Conservation (phyloP, 148 eudicot genomes). For the Salicornia ramosissima region DNA sequence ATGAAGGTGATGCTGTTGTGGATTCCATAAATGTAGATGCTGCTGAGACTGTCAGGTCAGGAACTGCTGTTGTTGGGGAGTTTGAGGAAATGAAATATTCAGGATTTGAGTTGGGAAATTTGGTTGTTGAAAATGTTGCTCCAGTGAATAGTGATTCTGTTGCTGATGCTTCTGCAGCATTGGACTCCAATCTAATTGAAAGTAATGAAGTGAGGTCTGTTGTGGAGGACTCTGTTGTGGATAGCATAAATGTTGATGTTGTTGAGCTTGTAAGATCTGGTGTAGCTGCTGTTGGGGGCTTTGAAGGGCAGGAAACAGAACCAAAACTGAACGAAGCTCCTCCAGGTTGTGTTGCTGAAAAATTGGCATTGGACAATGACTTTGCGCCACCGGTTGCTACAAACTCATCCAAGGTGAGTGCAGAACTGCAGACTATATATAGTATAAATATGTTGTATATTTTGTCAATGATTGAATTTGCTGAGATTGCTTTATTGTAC, state of each 20-base stretch:
- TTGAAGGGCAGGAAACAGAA: not conserved
- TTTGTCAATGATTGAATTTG: constrained; percentile 7
- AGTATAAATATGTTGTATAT: constrained; percentile 11
- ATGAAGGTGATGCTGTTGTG: constrained; percentile 41
- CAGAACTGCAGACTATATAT: no score
- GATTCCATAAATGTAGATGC: constrained; percentile 38
- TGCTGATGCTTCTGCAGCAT: constrained; percentile 18
- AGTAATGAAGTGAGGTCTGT: constrained; percentile 12
- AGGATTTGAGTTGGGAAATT: constrained; percentile 6
- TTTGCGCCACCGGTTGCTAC: constrained; percentile 20
- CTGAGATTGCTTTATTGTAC: constrained; percentile 20
- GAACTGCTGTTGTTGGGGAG: constrained; percentile 36
- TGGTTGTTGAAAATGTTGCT: constrained; percentile 22
- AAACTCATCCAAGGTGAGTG: constrained; percentile 29
- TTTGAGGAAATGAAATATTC: constrained; percentile 18
- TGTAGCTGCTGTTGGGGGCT: constrained; percentile 37
- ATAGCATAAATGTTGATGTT: constrained; percentile 23
- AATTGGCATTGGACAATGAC: constrained; percentile 24
- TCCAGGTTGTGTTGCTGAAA: constrained; percentile 11
- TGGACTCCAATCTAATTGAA: constrained; percentile 24
- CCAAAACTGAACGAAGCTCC: constrained; percentile 13
- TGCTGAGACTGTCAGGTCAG: constrained; percentile 32
- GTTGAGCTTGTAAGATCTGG: constrained; percentile 33
- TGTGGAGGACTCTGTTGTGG: constrained; percentile 34
- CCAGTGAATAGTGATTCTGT: no score